Evolutionary conservation across 768 basidiomycete species (phyloP), one percentile per base, ranked within the genome.

Genomic region (Strobilomyces dryophilus): DNA sequence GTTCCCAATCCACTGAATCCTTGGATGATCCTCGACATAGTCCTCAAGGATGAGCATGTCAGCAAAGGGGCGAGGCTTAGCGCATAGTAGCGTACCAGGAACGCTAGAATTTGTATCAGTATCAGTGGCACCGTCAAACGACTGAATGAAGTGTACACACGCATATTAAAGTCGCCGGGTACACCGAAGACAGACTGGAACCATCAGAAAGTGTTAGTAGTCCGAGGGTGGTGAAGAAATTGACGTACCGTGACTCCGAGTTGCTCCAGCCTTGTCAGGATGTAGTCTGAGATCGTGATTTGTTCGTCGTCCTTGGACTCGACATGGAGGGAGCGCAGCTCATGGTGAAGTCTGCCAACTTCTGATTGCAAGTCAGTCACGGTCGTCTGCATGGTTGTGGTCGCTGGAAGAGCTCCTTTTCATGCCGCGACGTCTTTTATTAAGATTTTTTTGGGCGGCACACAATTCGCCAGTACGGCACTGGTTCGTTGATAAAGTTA

Each of bases 161-260:
- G 85, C 42, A 92, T 79, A 65, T 91, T 91, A 58, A 90, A 92
- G 67, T 92, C 89, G n/a, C 91, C 91, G 0, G 91, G 91, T 0
- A 92, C 79, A 15, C 90, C 91, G 52, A 93, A 92, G 74, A 92
- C 79, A 43, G 80, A 78, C 89, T 92, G 53, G 54, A 24, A 37
- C 44, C 50, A 8, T n/a, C n/a, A n/a, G 47, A 14, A 8, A 2
- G 15, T 32, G 26, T 52, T 29, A 47, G 10, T 37, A 6, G 10
- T 10, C 32, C 45, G 10, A 17, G 12, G 6, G 12, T 2, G 24
- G 34, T 3, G 8, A 36, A 18, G 54, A 15, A 41, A 26, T 17
- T 29, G 15, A 56, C 76, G 20, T 66, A 84, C 87, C 52, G 75
- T 79, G 49, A 87, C 83, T 18, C 77, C 79, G 29, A 89, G 74